Conservation (phyloP, 352 stramenopile genomes). For the Phytophthora tubulina region DNA sequence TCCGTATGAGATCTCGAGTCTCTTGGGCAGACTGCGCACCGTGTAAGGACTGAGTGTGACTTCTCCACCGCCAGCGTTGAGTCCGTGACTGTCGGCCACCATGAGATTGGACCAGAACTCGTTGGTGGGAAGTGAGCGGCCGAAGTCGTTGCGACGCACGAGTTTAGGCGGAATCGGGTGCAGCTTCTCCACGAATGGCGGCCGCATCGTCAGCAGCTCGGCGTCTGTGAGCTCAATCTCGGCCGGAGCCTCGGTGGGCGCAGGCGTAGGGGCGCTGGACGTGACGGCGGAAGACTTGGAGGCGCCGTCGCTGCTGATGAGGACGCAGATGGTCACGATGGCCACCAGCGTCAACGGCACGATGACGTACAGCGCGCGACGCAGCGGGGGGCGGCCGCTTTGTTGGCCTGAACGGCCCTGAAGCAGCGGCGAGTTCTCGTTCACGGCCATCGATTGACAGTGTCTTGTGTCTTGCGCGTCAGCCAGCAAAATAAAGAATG, state of each 20-base stretch:
- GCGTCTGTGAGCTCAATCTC: slow-evolving; percentile 38
- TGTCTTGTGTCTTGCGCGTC: not conserved
- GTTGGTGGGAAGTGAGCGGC: slow-evolving; percentile 82
- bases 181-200: slow-evolving; percentile 61
- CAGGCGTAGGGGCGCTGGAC: not conserved
- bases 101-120: slow-evolving; percentile 93
- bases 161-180: slow-evolving; percentile 74
- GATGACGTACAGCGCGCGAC: slow-evolving; percentile 63
- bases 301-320: slow-evolving; percentile 36
- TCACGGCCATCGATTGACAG: slow-evolving; percentile 32
- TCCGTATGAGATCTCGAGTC: slow-evolving; percentile 87
- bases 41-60: slow-evolving; percentile 89
- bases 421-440: slow-evolving; percentile 70
- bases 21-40: slow-evolving; percentile 69
- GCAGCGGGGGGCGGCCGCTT: slow-evolving; percentile 35
- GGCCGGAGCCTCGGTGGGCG: not conserved
- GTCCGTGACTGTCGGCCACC: slow-evolving; percentile 75
- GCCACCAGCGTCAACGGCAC: slow-evolving; percentile 62
- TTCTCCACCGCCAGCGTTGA: slow-evolving; percentile 75
- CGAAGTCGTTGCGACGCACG: slow-evolving; percentile 55
- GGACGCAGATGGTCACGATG: slow-evolving; percentile 59
- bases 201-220: slow-evolving; percentile 65
- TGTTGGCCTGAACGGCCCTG: slow-evolving; percentile 30
- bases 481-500: slow-evolving; percentile 35
- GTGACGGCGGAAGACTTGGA: slow-evolving; percentile 18